Base-by-base conservation (phyloP, 257 asterid species). In the Fraxinus cuspidata region DNA sequence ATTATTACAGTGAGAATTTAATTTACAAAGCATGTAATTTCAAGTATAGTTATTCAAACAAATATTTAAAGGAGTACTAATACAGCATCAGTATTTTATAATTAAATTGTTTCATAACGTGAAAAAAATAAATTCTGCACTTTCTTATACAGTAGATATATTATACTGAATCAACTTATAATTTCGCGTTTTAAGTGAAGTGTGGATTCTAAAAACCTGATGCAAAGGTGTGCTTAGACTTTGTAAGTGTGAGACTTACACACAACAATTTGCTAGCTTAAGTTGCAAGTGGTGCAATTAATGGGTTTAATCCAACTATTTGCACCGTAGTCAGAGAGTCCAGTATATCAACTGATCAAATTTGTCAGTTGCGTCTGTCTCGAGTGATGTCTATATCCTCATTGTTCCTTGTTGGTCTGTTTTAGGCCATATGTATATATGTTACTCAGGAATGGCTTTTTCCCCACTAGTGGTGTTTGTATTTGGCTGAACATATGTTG, bases 261-360 rank as follows among this genome's bases (percentile, higher is more conserved):
- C 29, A n/a, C 29, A 60, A 49, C 7, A 60, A 60, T 60, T 60
- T 60, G 67, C 67, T 9, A 1, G 67, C 67, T 18, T 60, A 4
- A 40, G 12, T 23, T 60, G 31, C 29, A 23, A 9, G 16, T 60
- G 27, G 16, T 49, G 60, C 60, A 40, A 40, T 40, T 37, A 37
- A 37, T 37, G 11, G 42, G 11, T 37, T 7, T 35, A 35, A 35
- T 37, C 42, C 11, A 42, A 10, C 51, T 42, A 53, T 5, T n/a
- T 56, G 29, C 7, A 13, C 32, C 9, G 2, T 63, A 31, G 11
- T 77, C 44, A 3, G 71, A 23, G 49, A n/a, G 19, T 73, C 37
- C 15, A 38, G 42, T n/a, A 16, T 75, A 71, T 58, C 51, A 10
- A 64, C 23, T 37, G 32, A 72, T 42, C 69, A 21, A 67, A 72